phyloP scores from a whole-genome alignment of 176 grass and related monocot species.

The Oryza punctata region DNA sequence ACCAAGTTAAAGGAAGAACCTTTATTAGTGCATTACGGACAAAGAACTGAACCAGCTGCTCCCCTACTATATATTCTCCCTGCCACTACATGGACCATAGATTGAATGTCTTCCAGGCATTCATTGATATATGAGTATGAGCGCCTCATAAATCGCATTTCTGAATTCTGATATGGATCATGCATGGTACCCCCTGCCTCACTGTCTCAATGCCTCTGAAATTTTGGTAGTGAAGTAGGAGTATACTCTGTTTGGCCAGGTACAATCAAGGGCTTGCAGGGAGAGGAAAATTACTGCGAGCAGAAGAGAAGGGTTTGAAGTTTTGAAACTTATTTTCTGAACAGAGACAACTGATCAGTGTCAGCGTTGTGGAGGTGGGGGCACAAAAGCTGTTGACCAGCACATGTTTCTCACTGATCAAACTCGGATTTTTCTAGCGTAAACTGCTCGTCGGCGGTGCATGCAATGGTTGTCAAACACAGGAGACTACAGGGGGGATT shows the following conservation, averaged over 20 bases:
- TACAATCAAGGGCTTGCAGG: not conserved
- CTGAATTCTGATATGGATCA: not conserved
- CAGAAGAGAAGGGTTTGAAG: not conserved
- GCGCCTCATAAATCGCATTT: not conserved
- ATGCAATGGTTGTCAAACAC: not conserved
- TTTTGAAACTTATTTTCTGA: not conserved
- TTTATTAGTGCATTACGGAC: not conserved
- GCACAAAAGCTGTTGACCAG: constrained; percentile 3
- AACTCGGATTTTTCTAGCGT: not conserved
- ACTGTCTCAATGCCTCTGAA: not conserved
- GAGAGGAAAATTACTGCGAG: not conserved
- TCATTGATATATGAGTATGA: not conserved
- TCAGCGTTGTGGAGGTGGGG: not conserved
- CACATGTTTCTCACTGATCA: not conserved
- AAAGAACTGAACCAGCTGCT: constrained; percentile 7
- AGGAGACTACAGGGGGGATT: not conserved
- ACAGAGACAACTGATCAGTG: not conserved
- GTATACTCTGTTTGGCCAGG: not conserved
- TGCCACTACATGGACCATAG: not conserved
- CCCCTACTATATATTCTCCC: not conserved
- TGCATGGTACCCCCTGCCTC: not conserved
- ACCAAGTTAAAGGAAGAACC: not conserved
- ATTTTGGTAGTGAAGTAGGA: not conserved
- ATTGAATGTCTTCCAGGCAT: constrained; percentile 17
- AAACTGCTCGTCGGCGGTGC: not conserved